A percentile compares a stretch with the other conserved stretches of the same genome.
These are phyloP conservation scores for Populus alba DNA, from an alignment of 345 rosid genomes.

Conservation along the genomic window DNA sequence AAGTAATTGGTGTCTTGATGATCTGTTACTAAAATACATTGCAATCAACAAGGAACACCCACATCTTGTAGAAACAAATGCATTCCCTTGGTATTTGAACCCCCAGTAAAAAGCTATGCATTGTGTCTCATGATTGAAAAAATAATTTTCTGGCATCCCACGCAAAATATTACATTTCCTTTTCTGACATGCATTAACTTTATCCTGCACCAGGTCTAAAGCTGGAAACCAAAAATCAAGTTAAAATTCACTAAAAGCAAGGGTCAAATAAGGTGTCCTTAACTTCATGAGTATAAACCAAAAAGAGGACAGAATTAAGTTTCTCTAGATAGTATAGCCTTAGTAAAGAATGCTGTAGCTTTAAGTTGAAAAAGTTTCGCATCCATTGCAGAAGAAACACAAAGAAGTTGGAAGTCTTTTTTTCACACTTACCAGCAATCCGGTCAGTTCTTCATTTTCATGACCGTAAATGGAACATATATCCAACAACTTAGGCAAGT, in stretches of 20 bases:
- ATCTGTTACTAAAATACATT: background rate
- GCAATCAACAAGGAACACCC: background rate
- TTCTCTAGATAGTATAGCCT: background rate
- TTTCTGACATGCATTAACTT: background rate
- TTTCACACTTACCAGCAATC: conserved; percentile 54
- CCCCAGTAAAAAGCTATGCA: no score
- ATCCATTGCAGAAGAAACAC: background rate
- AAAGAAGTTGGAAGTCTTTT: background rate
- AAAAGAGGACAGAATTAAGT: background rate
- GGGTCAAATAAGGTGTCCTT: background rate
- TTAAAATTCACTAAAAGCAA: background rate
- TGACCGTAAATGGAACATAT: conserved; percentile 87
- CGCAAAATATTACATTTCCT: background rate
- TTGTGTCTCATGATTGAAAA: background rate
- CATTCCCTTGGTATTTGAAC: background rate
- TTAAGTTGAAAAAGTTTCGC: background rate
- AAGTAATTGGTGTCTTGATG: background rate
- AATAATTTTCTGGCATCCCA: background rate
- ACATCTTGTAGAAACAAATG: background rate
- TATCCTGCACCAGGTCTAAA: background rate
- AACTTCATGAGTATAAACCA: background rate
- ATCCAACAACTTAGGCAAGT: conserved; percentile 91
- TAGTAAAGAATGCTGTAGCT: background rate
- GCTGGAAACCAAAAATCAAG: background rate
- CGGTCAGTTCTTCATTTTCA: conserved; percentile 82